phyloP scores from a whole-genome alignment of 73 alveolate species.

The Stentor roeselii region DNA sequence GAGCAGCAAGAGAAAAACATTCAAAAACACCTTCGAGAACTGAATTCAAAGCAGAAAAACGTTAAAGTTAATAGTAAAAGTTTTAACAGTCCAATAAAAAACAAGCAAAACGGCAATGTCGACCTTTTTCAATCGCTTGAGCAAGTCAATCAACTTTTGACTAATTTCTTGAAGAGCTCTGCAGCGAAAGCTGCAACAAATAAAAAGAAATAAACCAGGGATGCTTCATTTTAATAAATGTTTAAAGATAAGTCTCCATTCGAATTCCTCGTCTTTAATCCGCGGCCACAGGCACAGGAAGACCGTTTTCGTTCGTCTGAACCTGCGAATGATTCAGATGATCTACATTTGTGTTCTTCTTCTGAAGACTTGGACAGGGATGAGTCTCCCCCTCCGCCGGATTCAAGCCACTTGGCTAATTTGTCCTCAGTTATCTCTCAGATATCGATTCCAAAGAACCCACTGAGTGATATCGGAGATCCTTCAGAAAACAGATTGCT shows the following conservation, averaged over 20 bases:
- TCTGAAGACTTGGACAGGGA: not conserved
- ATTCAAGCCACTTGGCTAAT: not conserved
- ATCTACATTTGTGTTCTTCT: not conserved
- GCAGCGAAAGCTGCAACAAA: too few species aligned
- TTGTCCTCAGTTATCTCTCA: not conserved
- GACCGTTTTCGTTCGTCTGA: not conserved
- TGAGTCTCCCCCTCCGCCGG: not conserved
- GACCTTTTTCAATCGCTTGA: not conserved
- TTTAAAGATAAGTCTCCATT: not conserved
- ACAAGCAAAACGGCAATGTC: not conserved
- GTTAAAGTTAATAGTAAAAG: too few species aligned
- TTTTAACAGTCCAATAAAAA: not conserved
- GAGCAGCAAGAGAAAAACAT: not conserved
- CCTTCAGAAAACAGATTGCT: constrained; percentile 19
- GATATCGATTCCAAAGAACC: constrained; percentile 7
- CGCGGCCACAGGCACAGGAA: not conserved
- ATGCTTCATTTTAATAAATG: too few species aligned
- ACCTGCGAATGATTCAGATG: not conserved
- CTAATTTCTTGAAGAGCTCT: too few species aligned
- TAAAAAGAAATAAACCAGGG: too few species aligned
- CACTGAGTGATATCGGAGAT: constrained; percentile 14
- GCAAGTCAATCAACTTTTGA: not conserved
- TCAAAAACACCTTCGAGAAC: not conserved
- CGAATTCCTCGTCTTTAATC: not conserved
- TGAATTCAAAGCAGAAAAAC: not conserved